These are phyloP conservation scores for Xylariaceae sp. DNA, from an alignment of 2,329 filamentous ascomycete species.

Conservation along the genomic window DNA sequence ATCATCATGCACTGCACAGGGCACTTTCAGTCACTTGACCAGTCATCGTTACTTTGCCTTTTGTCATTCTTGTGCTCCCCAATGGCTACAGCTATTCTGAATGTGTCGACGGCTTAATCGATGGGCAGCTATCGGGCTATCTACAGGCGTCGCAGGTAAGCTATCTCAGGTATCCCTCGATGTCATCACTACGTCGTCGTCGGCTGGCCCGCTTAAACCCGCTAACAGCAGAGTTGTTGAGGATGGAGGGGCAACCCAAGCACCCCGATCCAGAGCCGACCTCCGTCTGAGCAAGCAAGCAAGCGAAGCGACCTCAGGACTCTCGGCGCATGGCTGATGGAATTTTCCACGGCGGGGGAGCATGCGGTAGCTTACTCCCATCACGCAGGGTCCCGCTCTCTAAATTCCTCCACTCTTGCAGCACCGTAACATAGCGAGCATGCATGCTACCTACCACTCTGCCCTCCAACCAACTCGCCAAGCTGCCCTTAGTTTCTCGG, in stretches of 20 bases:
- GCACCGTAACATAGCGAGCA: background rate
- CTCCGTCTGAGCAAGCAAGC: background rate
- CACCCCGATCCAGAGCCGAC: background rate
- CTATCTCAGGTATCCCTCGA: background rate
- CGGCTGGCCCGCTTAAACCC: background rate
- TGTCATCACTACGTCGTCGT: constrained; percentile 9
- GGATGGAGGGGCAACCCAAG: too few relatives aligned
- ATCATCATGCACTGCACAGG: too few relatives aligned
- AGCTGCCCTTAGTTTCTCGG: background rate
- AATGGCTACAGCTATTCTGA: too few relatives aligned
- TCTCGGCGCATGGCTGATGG: background rate
- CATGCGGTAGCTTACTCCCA: constrained; percentile 14
- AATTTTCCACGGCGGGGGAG: constrained; percentile 14
- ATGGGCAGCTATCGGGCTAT: constrained; percentile 3
- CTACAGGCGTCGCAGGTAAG: constrained; percentile 4
- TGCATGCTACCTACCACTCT: background rate
- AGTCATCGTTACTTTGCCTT: too few relatives aligned
- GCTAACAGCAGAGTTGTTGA: too few relatives aligned
- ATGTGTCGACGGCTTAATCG: too few relatives aligned
- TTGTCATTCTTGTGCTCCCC: too few relatives aligned
- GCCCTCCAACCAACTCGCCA: background rate
- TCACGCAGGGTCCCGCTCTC: too few relatives aligned
- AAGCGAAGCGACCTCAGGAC: too few relatives aligned
- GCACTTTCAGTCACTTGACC: too few relatives aligned
- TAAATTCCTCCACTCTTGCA: background rate